Evolutionary conservation across 2,329 filamentous ascomycete species (phyloP).

Genomic region (Thelonectria olida): DNA sequence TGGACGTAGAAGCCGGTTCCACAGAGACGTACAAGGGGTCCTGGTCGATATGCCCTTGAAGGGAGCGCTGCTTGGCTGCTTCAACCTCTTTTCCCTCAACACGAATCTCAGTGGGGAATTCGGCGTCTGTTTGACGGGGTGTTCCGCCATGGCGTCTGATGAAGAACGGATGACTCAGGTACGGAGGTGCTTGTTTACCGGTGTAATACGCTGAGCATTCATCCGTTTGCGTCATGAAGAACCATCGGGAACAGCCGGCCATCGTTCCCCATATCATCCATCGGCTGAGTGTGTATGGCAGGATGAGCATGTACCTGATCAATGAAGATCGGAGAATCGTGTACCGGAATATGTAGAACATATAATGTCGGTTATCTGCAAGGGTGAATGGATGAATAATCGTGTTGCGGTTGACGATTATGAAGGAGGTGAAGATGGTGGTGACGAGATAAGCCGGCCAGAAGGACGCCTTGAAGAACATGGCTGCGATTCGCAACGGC

Average conservation of each 20-base stretch:
- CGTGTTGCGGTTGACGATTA: conserved; percentile 81
- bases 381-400: conserved; percentile 95
- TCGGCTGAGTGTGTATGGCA: conserved; percentile 75
- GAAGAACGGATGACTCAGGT: conserved; percentile 43
- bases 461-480: conserved; percentile 47
- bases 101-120: conserved; percentile 8
- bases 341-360: conserved; percentile 94
- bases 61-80: conserved; percentile 5
- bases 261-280: conserved; percentile 75
- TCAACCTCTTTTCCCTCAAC: conserved; percentile 15
- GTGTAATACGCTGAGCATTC: conserved; percentile 28
- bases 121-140: conserved; percentile 19
- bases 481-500: conserved; percentile 14
- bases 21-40: conserved; percentile 41
- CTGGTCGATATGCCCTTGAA: conserved; percentile 30
- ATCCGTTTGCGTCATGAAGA: conserved; percentile 13
- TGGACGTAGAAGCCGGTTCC: conserved; percentile 56
- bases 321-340: conserved; percentile 73
- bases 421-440: conserved; percentile 49
- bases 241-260: conserved; percentile 51
- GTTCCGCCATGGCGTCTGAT: conserved; percentile 10
- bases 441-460: conserved; percentile 47
- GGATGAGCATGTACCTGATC: conserved; percentile 73
- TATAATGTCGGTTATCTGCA: conserved; percentile 95
- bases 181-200: conserved; percentile 24